Evolutionary conservation across 306 rosid genomes (phyloP).

Genomic region (Datisca glomerata): DNA sequence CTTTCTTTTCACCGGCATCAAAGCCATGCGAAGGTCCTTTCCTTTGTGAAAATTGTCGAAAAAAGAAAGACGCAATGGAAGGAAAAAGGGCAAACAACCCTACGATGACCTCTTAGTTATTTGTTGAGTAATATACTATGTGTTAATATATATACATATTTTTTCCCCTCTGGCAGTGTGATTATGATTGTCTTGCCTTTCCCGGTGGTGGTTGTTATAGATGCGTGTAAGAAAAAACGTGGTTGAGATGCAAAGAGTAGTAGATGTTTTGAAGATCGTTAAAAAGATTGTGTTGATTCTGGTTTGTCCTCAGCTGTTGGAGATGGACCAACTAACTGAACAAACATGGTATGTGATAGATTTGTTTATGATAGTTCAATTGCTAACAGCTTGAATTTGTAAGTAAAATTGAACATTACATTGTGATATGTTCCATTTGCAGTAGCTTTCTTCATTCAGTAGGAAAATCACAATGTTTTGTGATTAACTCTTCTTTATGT

Average conservation of each 20-base stretch:
- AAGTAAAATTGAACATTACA: slow-evolving; percentile 35
- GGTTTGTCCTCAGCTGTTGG: slow-evolving; percentile 87
- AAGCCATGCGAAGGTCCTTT: slow-evolving; percentile 99
- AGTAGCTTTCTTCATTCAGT: neutral
- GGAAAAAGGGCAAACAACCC: slow-evolving; percentile 49
- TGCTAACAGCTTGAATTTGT: slow-evolving; percentile 57
- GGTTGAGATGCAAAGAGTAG: slow-evolving; percentile 37
- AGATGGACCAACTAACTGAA: slow-evolving; percentile 57
- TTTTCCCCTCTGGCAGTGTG: slow-evolving; percentile 58
- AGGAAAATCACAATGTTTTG: too few relatives aligned
- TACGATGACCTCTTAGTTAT: slow-evolving; percentile 44
- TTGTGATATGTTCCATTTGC: slow-evolving; percentile 7
- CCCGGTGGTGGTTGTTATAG: slow-evolving; percentile 31
- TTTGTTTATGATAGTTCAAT: slow-evolving; percentile 30
- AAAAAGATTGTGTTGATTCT: slow-evolving; percentile 27
- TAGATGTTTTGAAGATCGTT: slow-evolving; percentile 37
- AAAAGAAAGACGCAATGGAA: slow-evolving; percentile 98
- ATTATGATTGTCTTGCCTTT: slow-evolving; percentile 47
- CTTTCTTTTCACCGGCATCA: slow-evolving; percentile 79
- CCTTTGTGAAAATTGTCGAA: slow-evolving; percentile 71
- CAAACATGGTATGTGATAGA: slow-evolving; percentile 33
- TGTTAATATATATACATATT: slow-evolving; percentile 25
- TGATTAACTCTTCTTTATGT: too few relatives aligned
- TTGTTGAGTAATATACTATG: slow-evolving; percentile 30
- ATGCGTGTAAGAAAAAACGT: slow-evolving; percentile 61